A percentile compares a stretch with the other conserved stretches of the same genome.
Conservation (phyloP, 2,329 filamentous ascomycete species). For the Byssochlamys sp. region DNA sequence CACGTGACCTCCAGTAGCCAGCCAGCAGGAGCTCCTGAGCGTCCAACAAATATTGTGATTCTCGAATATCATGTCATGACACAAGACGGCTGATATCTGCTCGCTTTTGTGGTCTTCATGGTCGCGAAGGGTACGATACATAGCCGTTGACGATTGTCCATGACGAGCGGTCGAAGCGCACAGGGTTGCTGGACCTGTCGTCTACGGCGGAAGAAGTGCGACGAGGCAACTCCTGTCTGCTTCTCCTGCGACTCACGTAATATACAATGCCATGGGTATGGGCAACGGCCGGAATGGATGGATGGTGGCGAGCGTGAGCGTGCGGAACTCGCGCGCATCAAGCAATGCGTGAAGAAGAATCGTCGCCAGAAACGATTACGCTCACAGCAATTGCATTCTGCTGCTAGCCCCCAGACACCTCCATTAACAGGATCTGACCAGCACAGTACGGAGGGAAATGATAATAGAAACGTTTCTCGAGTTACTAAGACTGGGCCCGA, state of each 20-base stretch:
- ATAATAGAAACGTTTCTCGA: neutral
- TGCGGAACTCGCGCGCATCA: neutral
- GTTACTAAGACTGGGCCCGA: neutral
- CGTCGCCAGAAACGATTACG: neutral
- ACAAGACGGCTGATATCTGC: neutral
- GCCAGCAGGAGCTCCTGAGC: too few species aligned
- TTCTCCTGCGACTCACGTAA: constrained; percentile 9
- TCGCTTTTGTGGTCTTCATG: neutral
- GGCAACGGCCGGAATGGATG: constrained; percentile 17
- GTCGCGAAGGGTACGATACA: neutral
- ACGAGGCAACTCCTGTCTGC: constrained; percentile 10
- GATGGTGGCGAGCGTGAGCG: constrained; percentile 5
- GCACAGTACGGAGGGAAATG: neutral
- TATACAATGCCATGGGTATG: constrained; percentile 16
- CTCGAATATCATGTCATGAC: neutral
- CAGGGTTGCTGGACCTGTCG: constrained; percentile 17
- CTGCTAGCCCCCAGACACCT: neutral
- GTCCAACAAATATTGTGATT: too few species aligned
- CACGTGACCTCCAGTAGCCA: too few species aligned
- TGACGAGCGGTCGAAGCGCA: neutral
- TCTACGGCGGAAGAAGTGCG: constrained; percentile 13
- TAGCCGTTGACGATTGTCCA: neutral
- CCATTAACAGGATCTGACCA: neutral
- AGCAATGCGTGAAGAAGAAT: neutral
- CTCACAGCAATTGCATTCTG: neutral